Evolutionary conservation across 768 basidiomycete species (phyloP).

Genomic region (Naganishia randhawae): DNA sequence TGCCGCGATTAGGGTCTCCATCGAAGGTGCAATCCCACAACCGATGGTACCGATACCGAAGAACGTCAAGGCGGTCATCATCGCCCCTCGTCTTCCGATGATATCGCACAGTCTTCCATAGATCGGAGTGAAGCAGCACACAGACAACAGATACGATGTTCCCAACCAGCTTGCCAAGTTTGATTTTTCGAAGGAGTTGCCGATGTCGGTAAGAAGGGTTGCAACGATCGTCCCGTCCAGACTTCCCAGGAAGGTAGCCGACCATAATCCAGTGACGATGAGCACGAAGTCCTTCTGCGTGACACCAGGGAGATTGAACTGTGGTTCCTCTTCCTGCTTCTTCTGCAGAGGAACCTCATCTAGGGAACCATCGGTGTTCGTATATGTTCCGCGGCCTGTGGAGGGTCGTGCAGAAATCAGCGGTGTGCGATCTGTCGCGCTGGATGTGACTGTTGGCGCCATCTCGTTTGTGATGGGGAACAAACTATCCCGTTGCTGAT

Average conservation of each 20-base stretch:
- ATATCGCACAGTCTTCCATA: conserved; percentile 51
- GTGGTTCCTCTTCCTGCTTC: conserved; percentile 2
- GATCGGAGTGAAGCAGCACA: conserved; percentile 64
- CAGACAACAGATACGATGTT: conserved; percentile 41
- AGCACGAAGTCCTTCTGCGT: conserved; percentile 24
- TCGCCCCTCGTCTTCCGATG: conserved; percentile 68
- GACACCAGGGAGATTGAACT: conserved; percentile 28
- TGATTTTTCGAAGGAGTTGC: conserved; percentile 32
- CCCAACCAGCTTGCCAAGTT: conserved; percentile 45
- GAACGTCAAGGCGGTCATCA: conserved; percentile 74
- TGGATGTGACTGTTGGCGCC: not conserved
- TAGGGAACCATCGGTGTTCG: not conserved
- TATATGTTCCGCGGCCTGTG: not conserved
- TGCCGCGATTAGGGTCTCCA: conserved; percentile 74
- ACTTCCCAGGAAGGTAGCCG: conserved; percentile 16
- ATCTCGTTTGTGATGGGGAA: not conserved
- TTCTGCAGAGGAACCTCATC: not conserved
- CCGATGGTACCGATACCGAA: conserved; percentile 59
- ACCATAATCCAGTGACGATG: conserved; percentile 23
- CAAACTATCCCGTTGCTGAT: too few species aligned
- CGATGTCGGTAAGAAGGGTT: conserved; percentile 29
- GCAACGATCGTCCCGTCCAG: conserved; percentile 29
- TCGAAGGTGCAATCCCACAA: conserved; percentile 81
- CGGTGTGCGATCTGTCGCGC: conserved; percentile 1
- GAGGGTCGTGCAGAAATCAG: not conserved